Evolutionary conservation across 805 yeast species (phyloP).

Genomic region (Priceomyces medius): DNA sequence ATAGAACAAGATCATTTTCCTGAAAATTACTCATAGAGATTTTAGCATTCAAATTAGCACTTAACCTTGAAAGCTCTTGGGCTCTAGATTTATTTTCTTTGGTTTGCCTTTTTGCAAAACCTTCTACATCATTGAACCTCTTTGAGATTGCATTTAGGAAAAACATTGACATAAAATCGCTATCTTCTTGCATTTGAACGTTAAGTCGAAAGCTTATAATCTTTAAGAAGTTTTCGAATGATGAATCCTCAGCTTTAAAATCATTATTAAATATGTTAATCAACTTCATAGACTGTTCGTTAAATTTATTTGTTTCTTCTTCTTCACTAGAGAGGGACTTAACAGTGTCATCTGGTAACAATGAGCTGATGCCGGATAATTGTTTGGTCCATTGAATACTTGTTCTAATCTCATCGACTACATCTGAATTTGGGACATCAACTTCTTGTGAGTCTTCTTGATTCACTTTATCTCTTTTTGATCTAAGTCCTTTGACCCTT

Average conservation of each 20-base stretch:
- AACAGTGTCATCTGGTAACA: constrained; percentile 8
- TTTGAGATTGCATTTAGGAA: constrained; percentile 52
- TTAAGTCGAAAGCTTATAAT: constrained; percentile 28
- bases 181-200: constrained; percentile 23
- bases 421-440: constrained; percentile 38
- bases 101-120: constrained; percentile 79
- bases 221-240: constrained; percentile 19
- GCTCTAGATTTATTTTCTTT: constrained; percentile 60
- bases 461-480: constrained; percentile 30
- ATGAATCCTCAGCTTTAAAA: constrained; percentile 15
- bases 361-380: constrained; percentile 14
- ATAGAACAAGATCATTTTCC: constrained; percentile 75
- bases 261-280: constrained; percentile 15
- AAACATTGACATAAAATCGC: constrained; percentile 21
- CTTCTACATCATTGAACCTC: constrained; percentile 86
- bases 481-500: constrained; percentile 77
- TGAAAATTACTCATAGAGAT: constrained; percentile 68
- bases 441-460: constrained; percentile 34
- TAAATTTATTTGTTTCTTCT: constrained; percentile 11
- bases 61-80: constrained; percentile 43
- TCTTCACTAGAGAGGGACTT: constrained; percentile 11
- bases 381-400: constrained; percentile 49
- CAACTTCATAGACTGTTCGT: constrained; percentile 15
- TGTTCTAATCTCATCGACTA: constrained; percentile 39
- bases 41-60: constrained; percentile 43